Evolutionary conservation across 1,139 yeast genomes (phyloP), one percentile per base, ranked within the genome.

Genomic region (Geotrichum fermentans): DNA sequence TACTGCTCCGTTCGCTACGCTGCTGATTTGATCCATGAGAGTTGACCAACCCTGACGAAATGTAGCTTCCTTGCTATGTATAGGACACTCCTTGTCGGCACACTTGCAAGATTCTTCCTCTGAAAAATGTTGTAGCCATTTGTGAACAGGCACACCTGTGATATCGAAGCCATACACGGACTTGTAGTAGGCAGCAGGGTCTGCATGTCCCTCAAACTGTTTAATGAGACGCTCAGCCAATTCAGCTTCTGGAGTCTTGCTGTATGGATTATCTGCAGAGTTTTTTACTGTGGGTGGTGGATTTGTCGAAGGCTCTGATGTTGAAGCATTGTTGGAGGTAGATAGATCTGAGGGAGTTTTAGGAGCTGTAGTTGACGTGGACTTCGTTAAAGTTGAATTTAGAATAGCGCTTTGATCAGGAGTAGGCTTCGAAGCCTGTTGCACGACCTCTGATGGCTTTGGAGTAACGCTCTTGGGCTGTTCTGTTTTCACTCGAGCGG

Each of bases 151-250:
- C 43, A 51, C 45, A 8, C 56, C 55, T 1, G 56, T 51, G 26
- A 53, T 51, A 39, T 53, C 57, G 35, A 53, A 52, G 18, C 57
- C 57, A 40, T 53, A 50, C 4, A 37, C 29, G n/a, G 44, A 20
- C 16, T 49, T 21, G 41, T 51, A 54, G 21, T 49, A 54, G 13
- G 48, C 54, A 13, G 47, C 40, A n/a, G n/a, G n/a, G n/a, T n/a
- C n/a, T n/a, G 39, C 24, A 5, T 36, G 10, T 10, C n/a, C 7
- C 5, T 20, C 39, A 32, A 32, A 32, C 7, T 8, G 35, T 10
- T n/a, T 17, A 8, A 8, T 6, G 14, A 32, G 35, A n/a, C 8
- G 13, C 14, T n/a, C 14, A n/a, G 17, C 14, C n/a, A 32, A n/a
- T 32, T n/a, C 35, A 13, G 10, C n/a, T 32, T n/a, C 35, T 8